Evolutionary conservation across 225 moss, liverwort and hornwort species (phyloP).

Genomic region (Antitrichia curtipendula): DNA sequence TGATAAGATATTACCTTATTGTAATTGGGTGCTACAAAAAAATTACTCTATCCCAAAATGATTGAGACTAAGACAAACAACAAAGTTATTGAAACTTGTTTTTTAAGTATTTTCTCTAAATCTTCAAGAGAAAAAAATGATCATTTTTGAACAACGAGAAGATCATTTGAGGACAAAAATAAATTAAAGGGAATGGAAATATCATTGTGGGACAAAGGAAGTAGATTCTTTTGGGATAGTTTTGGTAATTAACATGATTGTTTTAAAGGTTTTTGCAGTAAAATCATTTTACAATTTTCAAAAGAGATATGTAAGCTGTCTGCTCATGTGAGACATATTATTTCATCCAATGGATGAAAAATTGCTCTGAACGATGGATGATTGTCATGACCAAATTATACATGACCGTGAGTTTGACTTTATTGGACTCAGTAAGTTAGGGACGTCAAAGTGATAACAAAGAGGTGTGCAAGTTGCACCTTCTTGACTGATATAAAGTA

Average conservation of each 20-base stretch:
- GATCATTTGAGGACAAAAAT: no score
- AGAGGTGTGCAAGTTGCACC: not conserved
- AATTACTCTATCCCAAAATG: no score
- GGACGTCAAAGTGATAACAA: not conserved
- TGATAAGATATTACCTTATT: no score
- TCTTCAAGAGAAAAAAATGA: no score
- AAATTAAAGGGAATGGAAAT: no score
- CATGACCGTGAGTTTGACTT: not conserved
- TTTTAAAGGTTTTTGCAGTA: not conserved
- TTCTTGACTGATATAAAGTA: not conserved
- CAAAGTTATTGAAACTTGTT: no score
- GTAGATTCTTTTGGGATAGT: not conserved
- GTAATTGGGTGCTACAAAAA: no score
- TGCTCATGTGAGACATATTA: not conserved
- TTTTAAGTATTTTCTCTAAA: no score
- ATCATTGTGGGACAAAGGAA: no score
- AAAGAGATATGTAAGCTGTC: rapidly evolving
- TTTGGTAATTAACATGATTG: not conserved
- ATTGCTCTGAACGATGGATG: not conserved
- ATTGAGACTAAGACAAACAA: no score
- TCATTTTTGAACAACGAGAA: no score
- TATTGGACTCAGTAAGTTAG: not conserved
- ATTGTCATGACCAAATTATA: not conserved
- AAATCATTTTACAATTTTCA: not conserved
- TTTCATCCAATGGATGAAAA: not conserved